phyloP scores from a whole-genome alignment of 441 rosid species.

The Pelargonium fulgidum region DNA sequence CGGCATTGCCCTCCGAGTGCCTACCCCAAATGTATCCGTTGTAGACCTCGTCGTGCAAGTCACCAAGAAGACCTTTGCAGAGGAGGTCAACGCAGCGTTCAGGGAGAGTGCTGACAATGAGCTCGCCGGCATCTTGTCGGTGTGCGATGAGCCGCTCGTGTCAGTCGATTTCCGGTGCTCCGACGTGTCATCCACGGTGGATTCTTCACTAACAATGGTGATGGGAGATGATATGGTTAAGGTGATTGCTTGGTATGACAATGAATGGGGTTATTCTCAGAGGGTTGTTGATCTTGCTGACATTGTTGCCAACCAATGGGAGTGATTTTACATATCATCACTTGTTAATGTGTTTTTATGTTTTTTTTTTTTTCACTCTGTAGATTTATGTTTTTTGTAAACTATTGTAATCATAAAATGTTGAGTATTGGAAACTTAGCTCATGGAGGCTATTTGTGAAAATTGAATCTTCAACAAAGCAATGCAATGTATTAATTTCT shows the following conservation, averaged over 20 bases:
- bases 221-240: conserved; percentile 99
- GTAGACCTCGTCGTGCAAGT: conserved; percentile 93
- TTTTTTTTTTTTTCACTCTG: background rate
- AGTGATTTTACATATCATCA: conserved; percentile 29
- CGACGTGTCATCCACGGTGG: conserved; percentile 78
- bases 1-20: conserved; percentile 92
- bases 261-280: conserved; percentile 98
- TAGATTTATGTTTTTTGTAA: too few relatives aligned
- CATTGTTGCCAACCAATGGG: conserved; percentile 84
- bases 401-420: background rate
- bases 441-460: background rate
- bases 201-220: conserved; percentile 85
- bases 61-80: conserved; percentile 81
- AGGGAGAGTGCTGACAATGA: conserved; percentile 75
- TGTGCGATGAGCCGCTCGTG: conserved; percentile 91
- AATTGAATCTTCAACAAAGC: background rate
- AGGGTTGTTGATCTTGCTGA: conserved; percentile 94
- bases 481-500: too few relatives aligned
- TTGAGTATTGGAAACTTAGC: background rate
- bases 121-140: conserved; percentile 70
- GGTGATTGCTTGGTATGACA: conserved; percentile 96
- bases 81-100: conserved; percentile 90
- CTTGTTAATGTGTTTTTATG: background rate
- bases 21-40: conserved; percentile 89
- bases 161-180: conserved; percentile 91